A percentile compares a stretch with the other conserved stretches of the same genome.
Evolutionary conservation across 345 rosid species (phyloP).

Genomic region (Reutealis trisperma): DNA sequence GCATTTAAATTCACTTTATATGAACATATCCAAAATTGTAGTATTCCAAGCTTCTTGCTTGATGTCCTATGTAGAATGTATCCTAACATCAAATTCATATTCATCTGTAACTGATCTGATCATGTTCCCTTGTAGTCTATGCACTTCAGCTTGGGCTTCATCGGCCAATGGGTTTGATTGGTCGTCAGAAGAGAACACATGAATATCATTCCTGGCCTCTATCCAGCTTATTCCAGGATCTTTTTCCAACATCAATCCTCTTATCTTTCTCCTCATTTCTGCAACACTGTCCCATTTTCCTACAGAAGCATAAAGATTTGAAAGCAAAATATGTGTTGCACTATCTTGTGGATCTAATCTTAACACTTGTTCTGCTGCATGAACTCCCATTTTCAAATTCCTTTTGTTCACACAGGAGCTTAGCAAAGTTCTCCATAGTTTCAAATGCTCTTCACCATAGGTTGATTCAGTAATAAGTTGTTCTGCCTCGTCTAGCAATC

Average conservation of each 20-base stretch:
- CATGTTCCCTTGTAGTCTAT: constrained; percentile 53
- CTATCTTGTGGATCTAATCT: constrained; percentile 57
- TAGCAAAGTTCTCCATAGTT: constrained; percentile 83
- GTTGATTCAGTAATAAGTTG: constrained; percentile 50
- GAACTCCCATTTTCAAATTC: constrained; percentile 54
- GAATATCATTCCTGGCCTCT: constrained; percentile 51
- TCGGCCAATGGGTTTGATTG: constrained; percentile 41
- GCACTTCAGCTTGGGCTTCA: constrained; percentile 48
- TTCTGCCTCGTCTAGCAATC: constrained; percentile 62
- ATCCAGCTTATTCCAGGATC: constrained; percentile 90
- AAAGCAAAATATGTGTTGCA: constrained; percentile 61
- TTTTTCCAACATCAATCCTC: constrained; percentile 54
- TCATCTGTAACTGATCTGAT: constrained; percentile 26
- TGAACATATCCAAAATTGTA: too few species aligned
- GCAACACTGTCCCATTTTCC: constrained; percentile 72
- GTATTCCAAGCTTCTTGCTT: too few species aligned
- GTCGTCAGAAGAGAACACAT: constrained; percentile 63
- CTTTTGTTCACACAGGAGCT: constrained; percentile 60
- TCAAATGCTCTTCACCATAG: constrained; percentile 34
- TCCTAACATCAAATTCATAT: constrained; percentile 23
- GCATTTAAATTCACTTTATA: too few species aligned
- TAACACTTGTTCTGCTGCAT: constrained; percentile 63
- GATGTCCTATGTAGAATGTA: background rate
- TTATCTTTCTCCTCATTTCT: constrained; percentile 59
- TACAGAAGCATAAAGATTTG: constrained; percentile 68